phyloP scores from a whole-genome alignment of 2,329 filamentous ascomycete species.

The Ophiostoma himal-ulmi region DNA sequence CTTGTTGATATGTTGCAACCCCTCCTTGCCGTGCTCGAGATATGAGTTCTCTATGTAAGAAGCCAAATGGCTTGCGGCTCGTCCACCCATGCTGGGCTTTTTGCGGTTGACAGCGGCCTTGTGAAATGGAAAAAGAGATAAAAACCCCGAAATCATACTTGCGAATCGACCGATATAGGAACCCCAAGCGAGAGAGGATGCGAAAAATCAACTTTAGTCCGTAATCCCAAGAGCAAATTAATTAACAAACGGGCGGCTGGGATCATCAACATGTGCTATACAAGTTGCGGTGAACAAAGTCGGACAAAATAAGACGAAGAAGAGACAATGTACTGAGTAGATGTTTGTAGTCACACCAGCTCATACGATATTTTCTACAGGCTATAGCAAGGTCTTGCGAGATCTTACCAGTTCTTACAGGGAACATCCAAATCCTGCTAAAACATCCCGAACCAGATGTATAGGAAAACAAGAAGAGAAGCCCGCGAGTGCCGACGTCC shows the following conservation, averaged over 20 bases:
- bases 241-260: not conserved
- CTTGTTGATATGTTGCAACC: not conserved
- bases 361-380: not conserved
- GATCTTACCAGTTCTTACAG: not conserved
- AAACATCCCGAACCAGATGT: not conserved
- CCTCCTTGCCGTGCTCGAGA: not conserved
- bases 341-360: not conserved
- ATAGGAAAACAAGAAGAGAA: not conserved
- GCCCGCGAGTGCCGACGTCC: not conserved
- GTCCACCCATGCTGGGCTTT: not conserved
- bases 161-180: not conserved
- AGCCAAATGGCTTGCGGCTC: not conserved
- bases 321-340: not conserved
- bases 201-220: not conserved
- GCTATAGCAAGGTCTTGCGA: not conserved
- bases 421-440: not conserved
- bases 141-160: not conserved
- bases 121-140: not conserved
- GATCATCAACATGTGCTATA: not conserved
- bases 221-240: not conserved
- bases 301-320: not conserved
- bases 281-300: not conserved
- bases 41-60: not conserved
- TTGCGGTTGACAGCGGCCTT: not conserved
- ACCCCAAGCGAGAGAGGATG: constrained; percentile 2